Percentiles rank a stretch among this genome's conserved stretches.
These are phyloP conservation scores for Sporothrix luriei DNA, from an alignment of 2,329 filamentous ascomycete species.

Conservation along the genomic window DNA sequence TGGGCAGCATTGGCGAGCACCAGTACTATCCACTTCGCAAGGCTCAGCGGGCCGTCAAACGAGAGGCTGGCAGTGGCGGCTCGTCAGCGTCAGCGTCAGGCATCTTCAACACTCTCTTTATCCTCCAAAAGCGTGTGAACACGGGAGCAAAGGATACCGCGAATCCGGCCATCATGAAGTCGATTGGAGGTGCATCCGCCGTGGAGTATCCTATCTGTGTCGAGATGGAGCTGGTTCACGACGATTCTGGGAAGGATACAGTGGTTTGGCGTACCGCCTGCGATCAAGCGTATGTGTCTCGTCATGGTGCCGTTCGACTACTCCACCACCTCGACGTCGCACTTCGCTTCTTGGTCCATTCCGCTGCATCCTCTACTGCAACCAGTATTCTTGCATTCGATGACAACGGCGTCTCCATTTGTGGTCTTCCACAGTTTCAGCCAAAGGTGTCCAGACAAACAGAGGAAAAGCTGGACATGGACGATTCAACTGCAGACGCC, in stretches of 20 bases:
- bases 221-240: conserved; percentile 67
- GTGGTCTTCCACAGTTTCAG: conserved; percentile 58
- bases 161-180: conserved; percentile 56
- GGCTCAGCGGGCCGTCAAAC: conserved; percentile 57
- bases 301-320: conserved; percentile 52
- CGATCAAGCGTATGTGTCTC: conserved; percentile 58
- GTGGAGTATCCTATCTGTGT: conserved; percentile 82
- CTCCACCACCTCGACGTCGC: conserved; percentile 62
- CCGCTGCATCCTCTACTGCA: conserved; percentile 39
- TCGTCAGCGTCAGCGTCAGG: conserved; percentile 38
- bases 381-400: conserved; percentile 55
- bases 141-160: conserved; percentile 15
- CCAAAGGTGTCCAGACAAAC: conserved; percentile 24
- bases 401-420: conserved; percentile 61
- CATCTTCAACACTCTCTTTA: conserved; percentile 61
- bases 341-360: conserved; percentile 58
- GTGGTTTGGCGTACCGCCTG: conserved; percentile 69
- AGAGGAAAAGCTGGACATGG: background rate
- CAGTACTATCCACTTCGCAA: conserved; percentile 78
- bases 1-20: conserved; percentile 66
- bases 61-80: conserved; percentile 41
- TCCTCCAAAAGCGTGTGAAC: conserved; percentile 51
- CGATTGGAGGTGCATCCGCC: conserved; percentile 64
- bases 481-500: background rate
- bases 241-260: background rate